Conservation (phyloP, 2,329 filamentous ascomycete genomes). For the Epicoccum sorghinum region DNA sequence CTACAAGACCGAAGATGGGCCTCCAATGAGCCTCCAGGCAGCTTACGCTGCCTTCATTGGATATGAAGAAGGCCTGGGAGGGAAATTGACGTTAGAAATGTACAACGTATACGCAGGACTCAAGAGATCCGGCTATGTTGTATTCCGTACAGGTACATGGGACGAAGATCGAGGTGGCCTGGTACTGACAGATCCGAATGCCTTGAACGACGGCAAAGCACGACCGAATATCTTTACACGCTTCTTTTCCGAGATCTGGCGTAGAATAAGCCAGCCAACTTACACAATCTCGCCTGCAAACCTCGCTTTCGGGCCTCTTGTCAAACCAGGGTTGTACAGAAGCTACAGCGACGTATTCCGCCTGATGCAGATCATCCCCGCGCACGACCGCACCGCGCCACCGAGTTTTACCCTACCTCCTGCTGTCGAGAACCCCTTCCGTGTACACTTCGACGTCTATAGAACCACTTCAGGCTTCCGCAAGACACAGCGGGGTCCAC, state of each 20-base stretch:
- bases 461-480: slow-evolving; percentile 72
- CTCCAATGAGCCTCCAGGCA: slow-evolving; percentile 90
- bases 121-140: slow-evolving; percentile 80
- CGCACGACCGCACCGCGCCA: slow-evolving; percentile 64
- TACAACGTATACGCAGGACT: slow-evolving; percentile 89
- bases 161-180: slow-evolving; percentile 36
- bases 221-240: slow-evolving; percentile 35
- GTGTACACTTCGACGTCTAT: slow-evolving; percentile 81
- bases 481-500: slow-evolving; percentile 77
- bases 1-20: slow-evolving; percentile 58
- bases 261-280: slow-evolving; percentile 32
- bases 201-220: slow-evolving; percentile 10
- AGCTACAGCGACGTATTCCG: slow-evolving; percentile 72
- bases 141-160: slow-evolving; percentile 70
- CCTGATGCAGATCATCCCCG: slow-evolving; percentile 74
- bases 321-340: slow-evolving; percentile 60
- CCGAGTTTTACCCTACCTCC: slow-evolving; percentile 39
- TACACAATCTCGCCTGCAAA: slow-evolving; percentile 23
- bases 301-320: slow-evolving; percentile 55
- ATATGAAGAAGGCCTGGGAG: slow-evolving; percentile 59
- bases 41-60: slow-evolving; percentile 87
- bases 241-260: slow-evolving; percentile 46
- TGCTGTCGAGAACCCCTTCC: slow-evolving; percentile 63
- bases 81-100: slow-evolving; percentile 71
- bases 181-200: slow-evolving; percentile 9